A percentile compares a stretch with the other conserved stretches of the same genome.
Conservation (phyloP, 768 basidiomycete species). For the Mycena indigotica region DNA sequence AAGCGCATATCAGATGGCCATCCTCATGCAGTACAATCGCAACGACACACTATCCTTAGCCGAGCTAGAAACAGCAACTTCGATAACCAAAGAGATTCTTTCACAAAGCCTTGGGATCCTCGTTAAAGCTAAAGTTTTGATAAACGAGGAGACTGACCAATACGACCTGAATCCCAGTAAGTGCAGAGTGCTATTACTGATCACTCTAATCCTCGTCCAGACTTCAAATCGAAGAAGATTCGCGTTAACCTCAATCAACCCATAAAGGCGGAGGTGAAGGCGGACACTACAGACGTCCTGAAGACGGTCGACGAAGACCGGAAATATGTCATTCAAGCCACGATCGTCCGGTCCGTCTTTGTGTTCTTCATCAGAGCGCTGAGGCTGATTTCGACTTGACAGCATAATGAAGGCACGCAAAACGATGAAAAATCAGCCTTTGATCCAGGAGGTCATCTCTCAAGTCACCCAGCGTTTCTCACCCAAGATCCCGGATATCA, state of each 20-base stretch:
- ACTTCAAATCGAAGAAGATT: conserved; percentile 92
- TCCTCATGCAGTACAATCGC: conserved; percentile 92
- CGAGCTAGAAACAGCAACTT: conserved; percentile 67
- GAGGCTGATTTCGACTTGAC: neutral
- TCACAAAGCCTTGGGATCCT: conserved; percentile 62
- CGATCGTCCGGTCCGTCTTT: conserved; percentile 72
- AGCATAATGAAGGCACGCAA: conserved; percentile 96
- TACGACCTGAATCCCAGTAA: conserved; percentile 86
- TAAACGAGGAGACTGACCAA: conserved; percentile 85
- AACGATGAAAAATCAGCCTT: conserved; percentile 90
- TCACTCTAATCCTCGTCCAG: conserved; percentile 36
- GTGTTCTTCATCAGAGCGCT: neutral
- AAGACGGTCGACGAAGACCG: conserved; percentile 97
- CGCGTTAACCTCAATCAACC: conserved; percentile 89
- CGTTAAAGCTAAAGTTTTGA: conserved; percentile 85
- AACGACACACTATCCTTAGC: conserved; percentile 80
- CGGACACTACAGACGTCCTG: conserved; percentile 84
- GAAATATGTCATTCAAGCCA: conserved; percentile 94
- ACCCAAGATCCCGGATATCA: conserved; percentile 95
- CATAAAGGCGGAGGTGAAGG: conserved; percentile 93
- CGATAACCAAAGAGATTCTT: conserved; percentile 64
- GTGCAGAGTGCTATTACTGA: conserved; percentile 17
- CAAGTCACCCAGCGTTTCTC: conserved; percentile 87
- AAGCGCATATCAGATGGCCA: conserved; percentile 91
- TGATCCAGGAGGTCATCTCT: conserved; percentile 89